phyloP scores from a whole-genome alignment of 345 rosid genomes.

The Laguncularia racemosa region DNA sequence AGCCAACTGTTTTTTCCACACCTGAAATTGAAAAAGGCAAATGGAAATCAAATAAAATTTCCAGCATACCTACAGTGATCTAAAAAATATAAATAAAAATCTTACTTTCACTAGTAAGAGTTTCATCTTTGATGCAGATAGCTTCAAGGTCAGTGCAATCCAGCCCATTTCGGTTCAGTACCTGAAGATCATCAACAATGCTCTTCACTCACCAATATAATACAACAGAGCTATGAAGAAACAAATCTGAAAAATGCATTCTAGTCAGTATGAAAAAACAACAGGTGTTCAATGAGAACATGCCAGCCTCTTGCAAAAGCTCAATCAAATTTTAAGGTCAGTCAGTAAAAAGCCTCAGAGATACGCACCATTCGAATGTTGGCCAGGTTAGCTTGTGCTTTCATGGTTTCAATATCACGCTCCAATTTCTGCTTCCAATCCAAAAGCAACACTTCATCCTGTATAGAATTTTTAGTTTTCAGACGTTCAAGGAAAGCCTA shows the following conservation, averaged over 20 bases:
- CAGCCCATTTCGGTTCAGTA: slow-evolving; percentile 56
- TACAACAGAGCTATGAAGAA: neutral
- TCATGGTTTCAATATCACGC: slow-evolving; percentile 82
- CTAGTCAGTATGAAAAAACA: neutral
- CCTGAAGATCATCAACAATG: slow-evolving; percentile 34
- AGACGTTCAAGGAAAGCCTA: slow-evolving; percentile 3
- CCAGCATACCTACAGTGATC: neutral
- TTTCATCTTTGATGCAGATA: slow-evolving; percentile 72
- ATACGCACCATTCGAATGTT: slow-evolving; percentile 68
- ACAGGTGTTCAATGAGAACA: neutral
- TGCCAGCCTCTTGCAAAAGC: neutral
- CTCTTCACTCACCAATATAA: neutral
- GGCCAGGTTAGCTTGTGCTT: slow-evolving; percentile 66
- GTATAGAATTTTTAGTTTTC: slow-evolving; percentile 21
- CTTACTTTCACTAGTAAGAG: slow-evolving; percentile 75
- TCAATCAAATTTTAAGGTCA: neutral
- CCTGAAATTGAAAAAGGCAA: slow-evolving; percentile 25
- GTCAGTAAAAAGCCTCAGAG: neutral
- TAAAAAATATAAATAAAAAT: slow-evolving; percentile 8
- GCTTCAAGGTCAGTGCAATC: slow-evolving; percentile 77
- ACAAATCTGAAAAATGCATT: neutral
- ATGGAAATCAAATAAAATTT: slow-evolving; percentile 3
- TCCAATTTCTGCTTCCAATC: slow-evolving; percentile 97
- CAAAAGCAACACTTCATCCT: slow-evolving; percentile 87
- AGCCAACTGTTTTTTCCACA: slow-evolving; percentile 92